A percentile compares a stretch with the other conserved stretches of the same genome.
Conservation (phyloP, 2,329 filamentous ascomycete genomes). For the Xylariomycetidae sp. region DNA sequence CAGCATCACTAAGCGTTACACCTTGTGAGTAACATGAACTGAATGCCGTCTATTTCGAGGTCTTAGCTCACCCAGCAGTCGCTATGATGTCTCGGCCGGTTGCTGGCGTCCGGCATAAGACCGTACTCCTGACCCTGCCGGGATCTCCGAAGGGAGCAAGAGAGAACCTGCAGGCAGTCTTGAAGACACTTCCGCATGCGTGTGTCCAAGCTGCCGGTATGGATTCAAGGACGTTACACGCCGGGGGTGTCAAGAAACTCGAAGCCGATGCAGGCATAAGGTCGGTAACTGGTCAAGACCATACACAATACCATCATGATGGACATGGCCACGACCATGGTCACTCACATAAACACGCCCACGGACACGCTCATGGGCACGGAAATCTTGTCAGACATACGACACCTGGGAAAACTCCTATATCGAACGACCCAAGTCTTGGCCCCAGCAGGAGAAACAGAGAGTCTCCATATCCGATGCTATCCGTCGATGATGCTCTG, state of each 20-base stretch:
- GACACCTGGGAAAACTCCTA: constrained; percentile 48
- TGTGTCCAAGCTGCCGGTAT: constrained; percentile 82
- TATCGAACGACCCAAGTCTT: constrained; percentile 57
- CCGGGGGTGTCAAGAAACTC: constrained; percentile 75
- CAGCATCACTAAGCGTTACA: constrained; percentile 77
- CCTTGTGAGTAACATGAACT: constrained; percentile 62
- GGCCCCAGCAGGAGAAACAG: constrained; percentile 69
- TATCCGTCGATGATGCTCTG: constrained; percentile 78
- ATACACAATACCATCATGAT: constrained; percentile 30
- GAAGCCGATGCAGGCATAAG: constrained; percentile 74
- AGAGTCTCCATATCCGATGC: constrained; percentile 87
- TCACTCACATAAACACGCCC: constrained; percentile 52
- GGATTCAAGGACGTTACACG: constrained; percentile 75
- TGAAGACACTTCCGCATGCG: constrained; percentile 93
- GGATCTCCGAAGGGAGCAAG: constrained; percentile 93
- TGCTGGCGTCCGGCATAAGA: constrained; percentile 77
- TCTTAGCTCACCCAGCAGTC: constrained; percentile 50
- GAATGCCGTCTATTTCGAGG: fast-evolving
- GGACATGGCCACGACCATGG: constrained; percentile 41
- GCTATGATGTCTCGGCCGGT: constrained; percentile 95
- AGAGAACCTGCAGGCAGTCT: constrained; percentile 84
- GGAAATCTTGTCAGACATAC: constrained; percentile 70
- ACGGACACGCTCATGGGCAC: constrained; percentile 50
- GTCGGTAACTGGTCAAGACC: constrained; percentile 20
- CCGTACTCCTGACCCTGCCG: constrained; percentile 82